Percentiles rank a stretch among this genome's conserved stretches.
phyloP scores from a whole-genome alignment of 306 rosid species.

The Hylodesmum podocarpum region DNA sequence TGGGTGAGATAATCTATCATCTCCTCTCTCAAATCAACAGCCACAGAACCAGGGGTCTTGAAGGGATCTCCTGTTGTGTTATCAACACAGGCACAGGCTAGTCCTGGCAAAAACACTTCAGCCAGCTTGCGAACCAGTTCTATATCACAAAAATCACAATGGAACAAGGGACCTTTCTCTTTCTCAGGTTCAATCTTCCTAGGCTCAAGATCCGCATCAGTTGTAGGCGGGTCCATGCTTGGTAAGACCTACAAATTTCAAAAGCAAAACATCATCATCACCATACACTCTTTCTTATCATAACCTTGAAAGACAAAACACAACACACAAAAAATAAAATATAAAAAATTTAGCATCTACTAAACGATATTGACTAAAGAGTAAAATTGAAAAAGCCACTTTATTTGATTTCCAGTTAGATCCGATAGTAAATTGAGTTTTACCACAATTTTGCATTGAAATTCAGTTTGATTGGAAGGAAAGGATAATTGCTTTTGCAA shows the following conservation, averaged over 20 bases:
- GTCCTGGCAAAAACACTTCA: constrained; percentile 67
- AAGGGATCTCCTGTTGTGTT: constrained; percentile 72
- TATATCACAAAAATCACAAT: constrained; percentile 62
- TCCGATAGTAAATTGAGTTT: too few relatives aligned
- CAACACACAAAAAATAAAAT: not conserved
- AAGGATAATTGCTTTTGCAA: too few relatives aligned
- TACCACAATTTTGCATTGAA: too few relatives aligned
- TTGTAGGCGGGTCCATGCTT: constrained; percentile 45
- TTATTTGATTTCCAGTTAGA: too few relatives aligned
- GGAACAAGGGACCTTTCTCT: constrained; percentile 48
- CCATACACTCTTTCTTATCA: not conserved
- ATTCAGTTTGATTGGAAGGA: too few relatives aligned
- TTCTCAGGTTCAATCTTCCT: constrained; percentile 64
- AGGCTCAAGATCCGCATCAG: constrained; percentile 39
- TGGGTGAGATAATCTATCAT: constrained; percentile 65
- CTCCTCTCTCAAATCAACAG: constrained; percentile 69
- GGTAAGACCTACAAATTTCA: constrained; percentile 42
- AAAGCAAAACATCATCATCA: not conserved
- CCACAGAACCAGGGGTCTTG: constrained; percentile 67
- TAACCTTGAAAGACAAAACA: not conserved
- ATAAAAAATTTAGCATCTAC: not conserved
- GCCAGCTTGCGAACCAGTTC: constrained; percentile 73
- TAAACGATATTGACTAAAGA: constrained; percentile 1
- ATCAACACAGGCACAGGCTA: constrained; percentile 81
- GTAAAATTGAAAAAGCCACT: too few relatives aligned